Evolutionary conservation across 1,139 yeast species (phyloP).

Genomic region (Pichia sp.): DNA sequence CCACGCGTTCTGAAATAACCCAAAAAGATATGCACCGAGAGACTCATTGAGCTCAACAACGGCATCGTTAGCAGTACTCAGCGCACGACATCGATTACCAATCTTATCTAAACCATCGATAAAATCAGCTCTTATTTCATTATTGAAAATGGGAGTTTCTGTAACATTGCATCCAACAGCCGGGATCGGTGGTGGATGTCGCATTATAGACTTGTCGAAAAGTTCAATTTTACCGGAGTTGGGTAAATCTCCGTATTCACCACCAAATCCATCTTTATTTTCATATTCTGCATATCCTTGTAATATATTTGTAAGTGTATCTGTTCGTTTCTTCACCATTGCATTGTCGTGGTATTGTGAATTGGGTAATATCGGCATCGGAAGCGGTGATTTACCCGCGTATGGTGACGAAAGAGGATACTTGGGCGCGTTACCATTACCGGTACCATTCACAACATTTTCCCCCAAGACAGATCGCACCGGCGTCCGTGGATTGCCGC

Average conservation of each 20-base stretch:
- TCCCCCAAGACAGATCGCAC: no score
- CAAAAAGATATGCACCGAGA: slow-evolving; percentile 54
- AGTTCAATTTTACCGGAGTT: slow-evolving; percentile 4
- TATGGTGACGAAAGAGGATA: slow-evolving; percentile 14
- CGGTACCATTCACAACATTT: not conserved
- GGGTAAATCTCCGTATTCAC: not conserved
- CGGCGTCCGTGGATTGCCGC: slow-evolving; percentile 4
- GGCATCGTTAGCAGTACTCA: slow-evolving; percentile 45
- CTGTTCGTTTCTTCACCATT: not conserved
- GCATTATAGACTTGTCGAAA: slow-evolving; percentile 3
- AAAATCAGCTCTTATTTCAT: slow-evolving; percentile 2
- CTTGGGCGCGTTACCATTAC: not conserved
- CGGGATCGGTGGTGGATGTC: slow-evolving; percentile 3
- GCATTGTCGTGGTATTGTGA: slow-evolving; percentile 7
- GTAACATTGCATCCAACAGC: slow-evolving; percentile 6
- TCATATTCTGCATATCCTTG: not conserved
- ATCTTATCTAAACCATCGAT: slow-evolving; percentile 21
- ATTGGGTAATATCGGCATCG: slow-evolving; percentile 10
- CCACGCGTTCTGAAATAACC: slow-evolving; percentile 58
- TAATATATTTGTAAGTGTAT: not conserved
- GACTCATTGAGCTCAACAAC: slow-evolving; percentile 54
- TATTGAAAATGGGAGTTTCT: slow-evolving; percentile 10
- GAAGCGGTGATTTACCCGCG: slow-evolving; percentile 13
- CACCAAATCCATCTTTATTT: not conserved
- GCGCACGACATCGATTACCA: slow-evolving; percentile 38